phyloP scores from a whole-genome alignment of 176 grass and related monocot genomes.

The Oryza officinalis region DNA sequence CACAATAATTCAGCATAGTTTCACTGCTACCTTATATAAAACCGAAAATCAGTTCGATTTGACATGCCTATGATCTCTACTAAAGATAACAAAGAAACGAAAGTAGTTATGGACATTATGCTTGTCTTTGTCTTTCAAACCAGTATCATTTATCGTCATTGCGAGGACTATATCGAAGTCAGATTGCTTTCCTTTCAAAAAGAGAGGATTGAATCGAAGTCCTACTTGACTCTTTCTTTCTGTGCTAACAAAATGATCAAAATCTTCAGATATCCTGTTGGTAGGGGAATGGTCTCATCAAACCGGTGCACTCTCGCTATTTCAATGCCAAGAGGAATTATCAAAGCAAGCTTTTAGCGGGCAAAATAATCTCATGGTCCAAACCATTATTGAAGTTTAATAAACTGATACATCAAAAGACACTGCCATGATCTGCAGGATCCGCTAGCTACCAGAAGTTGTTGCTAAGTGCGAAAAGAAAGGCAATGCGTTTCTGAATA shows the following conservation, averaged over 20 bases:
- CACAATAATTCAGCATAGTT: neutral
- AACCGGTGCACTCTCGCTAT: neutral
- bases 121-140: neutral
- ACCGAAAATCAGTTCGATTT: neutral
- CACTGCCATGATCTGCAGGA: neutral
- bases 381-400: neutral
- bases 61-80: neutral
- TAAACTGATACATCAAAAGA: neutral
- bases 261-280: neutral
- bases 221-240: conserved; percentile 23
- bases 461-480: neutral
- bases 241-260: conserved; percentile 8
- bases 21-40: neutral
- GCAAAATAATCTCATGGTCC: neutral
- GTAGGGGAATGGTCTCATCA: conserved; percentile 19
- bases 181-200: neutral
- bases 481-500: neutral
- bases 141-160: neutral
- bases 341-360: too few species aligned
- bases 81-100: neutral
- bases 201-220: conserved; percentile 14
- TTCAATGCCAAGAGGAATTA: conserved; percentile 4
- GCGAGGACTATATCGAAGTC: neutral
- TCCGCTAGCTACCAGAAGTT: conserved; percentile 6
- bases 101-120: neutral